A percentile compares a stretch with the other conserved stretches of the same genome.
These are phyloP conservation scores for Monosiga brevicollis DNA, from an alignment of 78 protist genomes.

Conservation along the genomic window DNA sequence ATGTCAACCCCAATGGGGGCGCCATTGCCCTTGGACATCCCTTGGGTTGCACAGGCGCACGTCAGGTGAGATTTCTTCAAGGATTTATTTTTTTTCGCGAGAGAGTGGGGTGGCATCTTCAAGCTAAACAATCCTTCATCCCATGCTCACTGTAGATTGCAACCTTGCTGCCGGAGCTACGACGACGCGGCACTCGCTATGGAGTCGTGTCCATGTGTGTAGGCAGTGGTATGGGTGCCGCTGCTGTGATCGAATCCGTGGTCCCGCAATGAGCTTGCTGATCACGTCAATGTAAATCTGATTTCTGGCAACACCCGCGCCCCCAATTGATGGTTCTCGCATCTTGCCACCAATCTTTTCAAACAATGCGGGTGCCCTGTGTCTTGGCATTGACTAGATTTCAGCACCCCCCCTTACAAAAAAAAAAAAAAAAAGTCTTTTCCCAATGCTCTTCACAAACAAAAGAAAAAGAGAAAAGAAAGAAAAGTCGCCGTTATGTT, in stretches of 20 bases:
- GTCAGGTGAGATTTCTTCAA: slow-evolving; percentile 11
- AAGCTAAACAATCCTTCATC: slow-evolving; percentile 1
- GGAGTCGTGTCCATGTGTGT: slow-evolving; percentile 27
- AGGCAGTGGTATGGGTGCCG: slow-evolving; percentile 7
- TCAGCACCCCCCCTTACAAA: not conserved
- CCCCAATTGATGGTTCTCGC: not conserved
- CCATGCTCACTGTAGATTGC: too few species aligned
- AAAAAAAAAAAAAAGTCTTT: too few species aligned
- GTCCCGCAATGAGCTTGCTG: not conserved
- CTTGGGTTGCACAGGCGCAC: slow-evolving; percentile 83
- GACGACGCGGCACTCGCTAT: not conserved
- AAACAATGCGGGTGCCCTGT: not conserved
- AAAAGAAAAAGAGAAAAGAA: too few species aligned
- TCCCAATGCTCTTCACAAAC: too few species aligned
- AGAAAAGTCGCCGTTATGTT: too few species aligned
- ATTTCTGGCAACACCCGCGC: not conserved
- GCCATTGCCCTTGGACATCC: slow-evolving; percentile 98
- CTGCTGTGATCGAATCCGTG: not conserved
- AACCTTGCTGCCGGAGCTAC: too few species aligned
- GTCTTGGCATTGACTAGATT: not conserved
- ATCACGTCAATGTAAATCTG: not conserved
- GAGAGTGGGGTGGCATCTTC: not conserved
- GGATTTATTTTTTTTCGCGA: not conserved
- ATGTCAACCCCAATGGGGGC: slow-evolving; percentile 93
- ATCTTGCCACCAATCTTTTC: not conserved